Evolutionary conservation across 1,139 yeast species (phyloP).

Genomic region (Candida glucosophila): DNA sequence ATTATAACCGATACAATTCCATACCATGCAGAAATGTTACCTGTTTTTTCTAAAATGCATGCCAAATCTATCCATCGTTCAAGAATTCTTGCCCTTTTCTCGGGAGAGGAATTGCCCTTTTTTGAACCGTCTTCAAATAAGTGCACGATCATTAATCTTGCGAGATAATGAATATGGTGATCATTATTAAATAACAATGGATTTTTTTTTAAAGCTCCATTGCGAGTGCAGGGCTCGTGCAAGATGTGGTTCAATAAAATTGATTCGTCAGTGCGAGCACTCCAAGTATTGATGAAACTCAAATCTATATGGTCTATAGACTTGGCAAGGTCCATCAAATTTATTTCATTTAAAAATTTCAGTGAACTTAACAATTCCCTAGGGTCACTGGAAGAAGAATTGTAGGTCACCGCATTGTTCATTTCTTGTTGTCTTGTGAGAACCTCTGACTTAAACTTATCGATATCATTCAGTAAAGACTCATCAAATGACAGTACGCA

Average conservation of each 20-base stretch:
- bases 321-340: conserved; percentile 43
- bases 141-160: conserved; percentile 65
- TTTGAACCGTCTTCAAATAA: conserved; percentile 40
- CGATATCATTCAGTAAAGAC: conserved; percentile 5
- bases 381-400: conserved; percentile 14
- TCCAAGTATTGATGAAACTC: conserved; percentile 57
- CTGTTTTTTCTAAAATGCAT: conserved; percentile 63
- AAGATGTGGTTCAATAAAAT: conserved; percentile 26
- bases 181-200: conserved; percentile 58
- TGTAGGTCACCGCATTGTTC: conserved; percentile 19
- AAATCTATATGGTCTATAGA: conserved; percentile 51
- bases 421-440: conserved; percentile 27
- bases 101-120: conserved; percentile 16
- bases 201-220: conserved; percentile 33
- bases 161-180: conserved; percentile 65
- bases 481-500: conserved; percentile 5
- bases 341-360: conserved; percentile 33
- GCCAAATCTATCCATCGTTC: conserved; percentile 88
- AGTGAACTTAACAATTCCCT: conserved; percentile 23
- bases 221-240: conserved; percentile 11
- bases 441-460: conserved; percentile 24
- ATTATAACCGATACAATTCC: conserved; percentile 82
- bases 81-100: conserved; percentile 55
- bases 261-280: conserved; percentile 52
- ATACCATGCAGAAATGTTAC: conserved; percentile 94